Evolutionary conservation across 2,329 filamentous ascomycete genomes (phyloP).

Genomic region (Graphiopsis chlorocephala): DNA sequence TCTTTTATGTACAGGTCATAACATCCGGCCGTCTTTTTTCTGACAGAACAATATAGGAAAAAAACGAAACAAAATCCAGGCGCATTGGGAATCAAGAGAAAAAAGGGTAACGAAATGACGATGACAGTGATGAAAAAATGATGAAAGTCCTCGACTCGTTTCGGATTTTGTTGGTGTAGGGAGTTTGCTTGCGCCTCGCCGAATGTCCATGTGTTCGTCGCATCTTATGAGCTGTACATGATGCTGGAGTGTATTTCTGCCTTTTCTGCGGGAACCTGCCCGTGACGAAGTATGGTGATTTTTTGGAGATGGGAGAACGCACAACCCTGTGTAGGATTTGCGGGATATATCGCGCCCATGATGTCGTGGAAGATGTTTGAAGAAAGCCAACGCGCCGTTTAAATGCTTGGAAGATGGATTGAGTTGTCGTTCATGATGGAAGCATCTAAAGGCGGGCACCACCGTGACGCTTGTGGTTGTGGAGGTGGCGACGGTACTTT

Average conservation of each 20-base stretch:
- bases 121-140: not conserved
- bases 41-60: not conserved
- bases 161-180: not conserved
- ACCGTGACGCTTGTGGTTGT: slow-evolving; percentile 28
- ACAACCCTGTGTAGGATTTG: not conserved
- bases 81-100: slow-evolving; percentile 10
- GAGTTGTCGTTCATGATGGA: slow-evolving; percentile 7
- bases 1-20: slow-evolving; percentile 7
- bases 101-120: not conserved
- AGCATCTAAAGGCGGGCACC: slow-evolving; percentile 15
- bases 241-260: slow-evolving; percentile 7
- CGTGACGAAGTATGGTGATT: slow-evolving; percentile 9
- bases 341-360: not conserved
- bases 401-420: slow-evolving; percentile 12
- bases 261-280: slow-evolving; percentile 6
- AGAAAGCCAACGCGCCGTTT: slow-evolving; percentile 8
- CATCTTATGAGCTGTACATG: slow-evolving; percentile 7
- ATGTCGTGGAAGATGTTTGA: slow-evolving; percentile 9
- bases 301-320: not conserved
- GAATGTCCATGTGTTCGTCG: slow-evolving; percentile 8
- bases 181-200: slow-evolving; percentile 11
- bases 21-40: slow-evolving; percentile 9
- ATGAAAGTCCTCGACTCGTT: slow-evolving; percentile 4
- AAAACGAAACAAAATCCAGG: not conserved
- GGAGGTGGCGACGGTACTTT: slow-evolving; percentile 31